A percentile compares a stretch with the other conserved stretches of the same genome.
Conservation (phyloP, 805 yeast species). For the Wickerhamiella kazuoi region DNA sequence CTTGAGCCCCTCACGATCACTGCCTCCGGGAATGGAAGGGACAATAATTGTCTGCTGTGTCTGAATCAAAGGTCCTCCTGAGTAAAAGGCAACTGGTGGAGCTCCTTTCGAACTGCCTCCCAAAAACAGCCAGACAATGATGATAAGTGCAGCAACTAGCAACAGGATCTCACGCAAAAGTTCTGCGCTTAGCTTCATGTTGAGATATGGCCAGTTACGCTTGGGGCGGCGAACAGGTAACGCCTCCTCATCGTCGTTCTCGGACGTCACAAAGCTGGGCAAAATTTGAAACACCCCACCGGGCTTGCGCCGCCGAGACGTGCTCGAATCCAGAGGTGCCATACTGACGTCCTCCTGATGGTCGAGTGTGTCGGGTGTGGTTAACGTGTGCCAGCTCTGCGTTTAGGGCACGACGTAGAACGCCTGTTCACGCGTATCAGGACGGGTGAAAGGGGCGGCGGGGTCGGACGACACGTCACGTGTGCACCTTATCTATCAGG, state of each 20-base stretch:
- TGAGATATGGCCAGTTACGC: constrained; percentile 7
- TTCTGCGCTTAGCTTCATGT: too few relatives aligned
- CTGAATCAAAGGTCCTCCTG: not conserved
- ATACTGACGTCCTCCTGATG: not conserved
- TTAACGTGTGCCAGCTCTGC: too few relatives aligned
- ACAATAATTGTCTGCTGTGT: constrained; percentile 12
- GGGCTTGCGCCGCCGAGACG: constrained; percentile 10
- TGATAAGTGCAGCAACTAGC: constrained; percentile 12
- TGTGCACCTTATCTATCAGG: too few relatives aligned
- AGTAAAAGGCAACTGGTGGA: not conserved
- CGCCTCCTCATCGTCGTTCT: constrained; percentile 7
- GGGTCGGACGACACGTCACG: not conserved
- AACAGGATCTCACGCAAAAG: constrained; percentile 13
- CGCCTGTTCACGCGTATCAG: too few relatives aligned
- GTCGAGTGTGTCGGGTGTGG: too few relatives aligned
- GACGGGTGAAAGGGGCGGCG: too few relatives aligned
- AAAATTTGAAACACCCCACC: constrained; percentile 12
- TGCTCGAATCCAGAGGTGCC: constrained; percentile 1
- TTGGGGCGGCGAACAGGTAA: constrained; percentile 1
- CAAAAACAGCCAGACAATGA: constrained; percentile 16
- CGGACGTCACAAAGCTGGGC: constrained; percentile 13
- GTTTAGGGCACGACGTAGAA: too few relatives aligned
- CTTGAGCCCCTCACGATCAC: constrained; percentile 13
- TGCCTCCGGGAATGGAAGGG: constrained; percentile 12
- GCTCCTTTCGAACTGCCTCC: constrained; percentile 8